phyloP scores from a whole-genome alignment of 2,329 filamentous ascomycete genomes.

The Didymella lethalis region DNA sequence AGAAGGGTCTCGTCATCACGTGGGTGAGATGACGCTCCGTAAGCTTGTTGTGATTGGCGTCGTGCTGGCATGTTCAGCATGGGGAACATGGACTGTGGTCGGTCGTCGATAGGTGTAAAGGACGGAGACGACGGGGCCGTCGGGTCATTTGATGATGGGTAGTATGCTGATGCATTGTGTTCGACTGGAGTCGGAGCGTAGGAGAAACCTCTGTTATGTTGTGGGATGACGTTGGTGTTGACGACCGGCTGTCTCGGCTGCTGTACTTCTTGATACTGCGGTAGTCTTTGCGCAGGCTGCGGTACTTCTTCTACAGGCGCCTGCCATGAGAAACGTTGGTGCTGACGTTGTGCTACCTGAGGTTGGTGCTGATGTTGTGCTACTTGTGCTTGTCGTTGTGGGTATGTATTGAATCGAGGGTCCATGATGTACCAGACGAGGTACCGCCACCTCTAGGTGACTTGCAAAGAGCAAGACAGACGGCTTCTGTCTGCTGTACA shows the following conservation, averaged over 20 bases:
- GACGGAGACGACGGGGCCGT: constrained; percentile 37
- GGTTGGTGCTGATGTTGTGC: constrained; percentile 25
- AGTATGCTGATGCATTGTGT: constrained; percentile 38
- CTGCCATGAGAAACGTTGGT: constrained; percentile 25
- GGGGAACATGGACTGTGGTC: constrained; percentile 38
- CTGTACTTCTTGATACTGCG: constrained; percentile 15
- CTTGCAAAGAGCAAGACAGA: not conserved
- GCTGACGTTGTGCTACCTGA: constrained; percentile 22
- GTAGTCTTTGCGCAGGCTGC: not conserved
- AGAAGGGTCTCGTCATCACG: constrained; percentile 37
- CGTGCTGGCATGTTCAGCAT: constrained; percentile 34
- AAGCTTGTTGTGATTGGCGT: constrained; percentile 32
- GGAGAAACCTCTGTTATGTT: constrained; percentile 43
- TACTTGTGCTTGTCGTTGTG: constrained; percentile 22
- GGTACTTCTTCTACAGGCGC: constrained; percentile 14
- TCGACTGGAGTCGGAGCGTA: constrained; percentile 50
- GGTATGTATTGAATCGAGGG: constrained; percentile 29
- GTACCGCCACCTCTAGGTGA: constrained; percentile 2
- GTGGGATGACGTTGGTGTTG: constrained; percentile 10
- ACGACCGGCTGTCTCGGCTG: constrained; percentile 7
- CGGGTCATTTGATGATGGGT: constrained; percentile 37
- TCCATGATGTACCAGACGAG: constrained; percentile 31
- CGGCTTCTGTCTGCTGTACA: not conserved
- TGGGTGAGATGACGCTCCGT: constrained; percentile 32
- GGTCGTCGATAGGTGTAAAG: constrained; percentile 37